These are phyloP conservation scores for Chrysanthemum seticuspe DNA, from an alignment of 129 eudicot species.

Conservation along the genomic window DNA sequence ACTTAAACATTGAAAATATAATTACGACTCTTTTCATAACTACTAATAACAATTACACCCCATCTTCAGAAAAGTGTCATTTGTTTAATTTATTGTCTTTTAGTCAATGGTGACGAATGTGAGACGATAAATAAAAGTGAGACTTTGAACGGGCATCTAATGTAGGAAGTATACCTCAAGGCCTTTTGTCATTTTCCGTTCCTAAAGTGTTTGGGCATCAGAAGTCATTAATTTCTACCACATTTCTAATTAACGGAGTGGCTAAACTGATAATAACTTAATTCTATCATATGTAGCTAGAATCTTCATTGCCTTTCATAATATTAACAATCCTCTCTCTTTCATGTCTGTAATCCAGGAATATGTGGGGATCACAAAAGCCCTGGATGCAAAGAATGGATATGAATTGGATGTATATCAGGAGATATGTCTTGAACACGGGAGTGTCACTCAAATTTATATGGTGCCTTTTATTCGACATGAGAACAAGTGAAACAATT, in stretches of 20 bases:
- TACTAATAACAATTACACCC: too few species aligned
- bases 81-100: too few species aligned
- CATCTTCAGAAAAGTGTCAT: too few species aligned
- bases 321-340: slow-evolving; percentile 9
- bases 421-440: slow-evolving; percentile 84
- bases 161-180: slow-evolving; percentile 96
- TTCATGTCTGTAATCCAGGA: too few species aligned
- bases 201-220: slow-evolving; percentile 70
- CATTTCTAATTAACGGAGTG: slow-evolving; percentile 91
- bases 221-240: slow-evolving; percentile 74
- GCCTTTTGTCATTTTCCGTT: slow-evolving; percentile 86
- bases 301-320: too few species aligned
- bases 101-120: too few species aligned
- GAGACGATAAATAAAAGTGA: too few species aligned
- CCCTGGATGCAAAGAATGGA: too few species aligned
- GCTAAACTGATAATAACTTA: slow-evolving; percentile 32
- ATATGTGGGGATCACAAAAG: too few species aligned
- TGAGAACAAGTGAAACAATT: slow-evolving; percentile 56
- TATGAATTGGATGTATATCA: slow-evolving; percentile 43
- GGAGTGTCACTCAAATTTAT: slow-evolving; percentile 84
- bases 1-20: too few species aligned
- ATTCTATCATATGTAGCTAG: too few species aligned
- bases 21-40: too few species aligned
- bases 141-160: slow-evolving; percentile 28
- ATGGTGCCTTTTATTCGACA: slow-evolving; percentile 76